Base-by-base conservation (phyloP, 140 eudicot species). In the Cichorium intybus region DNA sequence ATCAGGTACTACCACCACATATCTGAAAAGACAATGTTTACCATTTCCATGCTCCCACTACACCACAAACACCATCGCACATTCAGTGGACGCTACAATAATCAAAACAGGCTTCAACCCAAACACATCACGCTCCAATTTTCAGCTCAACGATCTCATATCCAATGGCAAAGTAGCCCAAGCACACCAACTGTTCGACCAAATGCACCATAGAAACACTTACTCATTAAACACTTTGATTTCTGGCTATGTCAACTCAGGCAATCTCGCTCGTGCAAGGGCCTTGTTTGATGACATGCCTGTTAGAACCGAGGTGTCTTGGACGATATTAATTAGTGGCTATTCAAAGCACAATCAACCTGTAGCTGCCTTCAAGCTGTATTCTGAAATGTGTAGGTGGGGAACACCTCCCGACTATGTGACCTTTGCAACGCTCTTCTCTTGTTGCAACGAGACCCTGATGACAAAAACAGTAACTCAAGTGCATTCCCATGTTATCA, bases 241-340 rank as follows among this genome's bases (percentile, higher is more conserved):
- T 20, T 82, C 87, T n/a, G 89, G 88, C 48, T 76, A 78, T 62
- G 78, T 87, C 21, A 87, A 80, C 51, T 68, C 75, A 2, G 88
- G 88, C 55, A 60, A 84, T 56, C 72, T 90, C 49, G 10, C 75
- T 61, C 24, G 14, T 59, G 96, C 96, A 0, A 73, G 81, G 51
- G 73, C 72, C 58, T 62, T 87, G 68, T 90, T 90, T 68, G 86
- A 87, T 39, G 31, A 17, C 4, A 76, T 84, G 84, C 9, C 33
- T 17, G 64, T 63, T 33, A 80, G 79, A 22, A 84, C 77, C 0
- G 81, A 52, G 7, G 95, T 90, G 45, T 77, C 95, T 0, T 90
- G 97, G 97, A 90, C 97, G 31, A 84, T 87, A 49, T 17, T 87
- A 64, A 90, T 90, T n/a, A 95, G 96, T 39, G 96, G 86, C 1